phyloP scores from a whole-genome alignment of 176 grass and related monocot species.

The Eleusine coracana region DNA sequence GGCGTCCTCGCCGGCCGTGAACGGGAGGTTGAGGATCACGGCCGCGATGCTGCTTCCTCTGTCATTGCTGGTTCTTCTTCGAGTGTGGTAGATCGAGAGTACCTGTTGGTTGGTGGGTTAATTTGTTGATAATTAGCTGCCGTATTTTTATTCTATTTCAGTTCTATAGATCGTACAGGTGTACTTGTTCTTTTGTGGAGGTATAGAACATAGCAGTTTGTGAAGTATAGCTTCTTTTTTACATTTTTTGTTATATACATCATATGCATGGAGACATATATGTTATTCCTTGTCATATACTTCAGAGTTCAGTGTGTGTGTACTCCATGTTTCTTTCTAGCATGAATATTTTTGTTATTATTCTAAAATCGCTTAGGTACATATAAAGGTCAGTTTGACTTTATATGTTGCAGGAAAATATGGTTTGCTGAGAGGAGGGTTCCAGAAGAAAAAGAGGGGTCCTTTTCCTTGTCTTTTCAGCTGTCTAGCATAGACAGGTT shows the following conservation, averaged over 20 bases:
- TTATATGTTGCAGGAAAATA: neutral
- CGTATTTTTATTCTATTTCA: neutral
- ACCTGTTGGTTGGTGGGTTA: neutral
- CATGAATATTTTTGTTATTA: neutral
- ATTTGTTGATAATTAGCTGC: neutral
- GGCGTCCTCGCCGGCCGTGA: conserved; percentile 2
- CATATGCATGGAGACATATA: neutral
- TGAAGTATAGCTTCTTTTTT: neutral
- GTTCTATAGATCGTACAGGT: neutral
- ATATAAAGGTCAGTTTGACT: too few relatives aligned
- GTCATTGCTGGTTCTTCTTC: conserved; percentile 18
- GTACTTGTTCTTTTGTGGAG: neutral
- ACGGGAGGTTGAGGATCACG: neutral
- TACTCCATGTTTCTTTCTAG: neutral
- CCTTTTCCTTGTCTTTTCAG: conserved; percentile 11
- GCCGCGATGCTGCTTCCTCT: conserved; percentile 1
- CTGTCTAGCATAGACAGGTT: neutral
- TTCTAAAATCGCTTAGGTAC: neutral
- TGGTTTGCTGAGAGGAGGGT: neutral
- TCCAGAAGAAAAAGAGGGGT: neutral
- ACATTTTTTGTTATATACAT: neutral
- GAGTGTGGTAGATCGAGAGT: conserved; percentile 21
- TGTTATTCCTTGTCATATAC: neutral
- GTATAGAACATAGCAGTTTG: neutral
- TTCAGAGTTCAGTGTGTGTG: neutral